phyloP scores from a whole-genome alignment of 2,329 filamentous ascomycete genomes.

The Alternaria burnsii region DNA sequence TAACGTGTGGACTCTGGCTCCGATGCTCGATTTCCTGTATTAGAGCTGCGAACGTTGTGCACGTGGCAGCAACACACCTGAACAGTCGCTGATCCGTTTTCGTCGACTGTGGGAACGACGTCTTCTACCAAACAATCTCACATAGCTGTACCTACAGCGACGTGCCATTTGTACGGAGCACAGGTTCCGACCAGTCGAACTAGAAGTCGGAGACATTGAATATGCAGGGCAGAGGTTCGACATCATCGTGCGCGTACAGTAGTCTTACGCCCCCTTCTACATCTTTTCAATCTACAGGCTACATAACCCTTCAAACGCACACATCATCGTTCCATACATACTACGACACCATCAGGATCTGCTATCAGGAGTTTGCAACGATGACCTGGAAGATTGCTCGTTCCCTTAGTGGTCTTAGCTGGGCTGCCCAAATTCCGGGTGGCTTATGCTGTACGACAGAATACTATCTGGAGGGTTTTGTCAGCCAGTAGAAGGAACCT shows the following conservation, averaged over 20 bases:
- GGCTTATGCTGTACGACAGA: conserved; percentile 11
- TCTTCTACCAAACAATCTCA: neutral
- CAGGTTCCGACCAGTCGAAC: conserved; percentile 4
- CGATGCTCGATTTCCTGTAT: neutral
- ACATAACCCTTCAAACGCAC: neutral
- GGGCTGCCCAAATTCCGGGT: neutral
- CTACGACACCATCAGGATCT: neutral
- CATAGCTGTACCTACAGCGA: neutral
- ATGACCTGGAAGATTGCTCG: neutral
- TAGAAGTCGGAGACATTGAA: neutral
- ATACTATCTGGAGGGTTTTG: neutral
- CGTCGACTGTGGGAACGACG: neutral
- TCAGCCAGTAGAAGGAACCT: conserved; percentile 23
- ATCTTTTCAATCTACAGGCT: neutral
- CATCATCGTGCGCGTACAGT: conserved; percentile 7
- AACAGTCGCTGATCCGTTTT: neutral
- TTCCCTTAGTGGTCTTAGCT: neutral
- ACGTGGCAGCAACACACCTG: conserved; percentile 3
- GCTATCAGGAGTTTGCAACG: neutral
- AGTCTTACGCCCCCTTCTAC: conserved; percentile 1
- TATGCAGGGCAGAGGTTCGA: conserved; percentile 5
- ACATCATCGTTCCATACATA: neutral
- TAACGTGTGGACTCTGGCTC: conserved; percentile 4
- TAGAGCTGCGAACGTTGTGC: conserved; percentile 8
- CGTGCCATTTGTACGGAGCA: conserved; percentile 4